Evolutionary conservation across 805 yeast species (phyloP).

Genomic region (Candida pseudoglaebosa): DNA sequence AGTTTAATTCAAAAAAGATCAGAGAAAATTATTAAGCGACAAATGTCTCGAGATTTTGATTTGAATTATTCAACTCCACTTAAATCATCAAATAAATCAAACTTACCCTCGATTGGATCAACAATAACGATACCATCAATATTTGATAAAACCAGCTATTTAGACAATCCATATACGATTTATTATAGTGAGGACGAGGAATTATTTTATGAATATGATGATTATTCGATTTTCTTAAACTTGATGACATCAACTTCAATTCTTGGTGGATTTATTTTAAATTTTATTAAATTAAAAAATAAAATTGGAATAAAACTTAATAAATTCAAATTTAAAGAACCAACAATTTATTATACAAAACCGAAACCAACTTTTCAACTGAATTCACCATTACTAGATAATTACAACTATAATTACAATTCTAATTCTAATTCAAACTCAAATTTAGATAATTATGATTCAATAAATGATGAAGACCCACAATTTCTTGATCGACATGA

Average conservation of each 20-base stretch:
- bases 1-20: slow-evolving; percentile 18
- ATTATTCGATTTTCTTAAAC: slow-evolving; percentile 20
- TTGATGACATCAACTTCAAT: slow-evolving; percentile 13
- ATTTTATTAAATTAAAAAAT: slow-evolving; percentile 20
- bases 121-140: background rate
- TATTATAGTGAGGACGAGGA: slow-evolving; percentile 11
- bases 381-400: background rate
- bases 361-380: slow-evolving; percentile 1
- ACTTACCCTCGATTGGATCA: background rate
- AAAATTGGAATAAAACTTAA: slow-evolving; percentile 7
- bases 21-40: slow-evolving; percentile 21
- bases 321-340: slow-evolving; percentile 2
- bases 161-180: background rate
- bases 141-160: background rate
- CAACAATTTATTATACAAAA: slow-evolving; percentile 6
- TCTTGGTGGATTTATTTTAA: slow-evolving; percentile 18
- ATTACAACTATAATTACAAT: no score
- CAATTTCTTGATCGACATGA: slow-evolving; percentile 17
- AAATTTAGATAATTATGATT: slow-evolving; percentile 20
- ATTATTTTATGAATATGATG: slow-evolving; percentile 8
- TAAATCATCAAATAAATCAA: background rate
- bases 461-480: slow-evolving; percentile 31
- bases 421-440: background rate
- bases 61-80: background rate
- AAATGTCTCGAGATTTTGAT: slow-evolving; percentile 14